Base-by-base conservation (phyloP, 495 filamentous ascomycete species). In the Trichoderma virens region DNA sequence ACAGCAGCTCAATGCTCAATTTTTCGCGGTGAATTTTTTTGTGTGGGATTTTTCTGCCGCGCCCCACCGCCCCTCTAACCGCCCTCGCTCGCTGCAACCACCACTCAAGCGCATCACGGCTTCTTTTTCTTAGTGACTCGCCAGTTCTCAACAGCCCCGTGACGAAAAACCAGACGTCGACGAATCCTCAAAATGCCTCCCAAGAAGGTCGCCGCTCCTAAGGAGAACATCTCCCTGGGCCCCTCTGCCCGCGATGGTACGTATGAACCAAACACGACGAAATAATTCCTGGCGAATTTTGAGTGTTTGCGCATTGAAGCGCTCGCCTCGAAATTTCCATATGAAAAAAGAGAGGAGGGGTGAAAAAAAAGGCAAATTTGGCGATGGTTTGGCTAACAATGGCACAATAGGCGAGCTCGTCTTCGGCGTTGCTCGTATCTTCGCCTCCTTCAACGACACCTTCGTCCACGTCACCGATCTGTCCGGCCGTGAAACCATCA, bases 391-490 rank as follows among this genome's bases (percentile, higher is more conserved):
- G 34, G n/a, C 25, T 62, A 56, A 56, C 69, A 69, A 66, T 70
- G 51, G 23, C 64, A 9, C 64, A 31, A 45, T 70, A 91, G 92
- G 93, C 78, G 93, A 96, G 81, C 90, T 96, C 77, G 93, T 98
- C 80, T 98, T 98, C 80, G 94, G 95, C 74, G 92, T 97, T 82
- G 94, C 93, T 74, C 90, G 94, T 73, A 99, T 99, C 83, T 99
- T 98, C 82, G 94, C 94, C 70, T 94, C 90, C 67, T 97, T 98
- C 90, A 98, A 96, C 79, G 92, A 96, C 74, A 96, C 91, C 80
- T 95, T 94, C 88, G 92, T 97, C 78, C 94, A 98, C 83, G 91
- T 98, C 74, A 98, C 94, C 83, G 95, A 98, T 93, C 91, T 98
- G 76, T 87, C 91, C 82, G 94, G 94, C 82, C 94, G 94, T 82